Evolutionary conservation across 2,329 filamentous ascomycete species (phyloP).

Genomic region (Emmonsia crescens): DNA sequence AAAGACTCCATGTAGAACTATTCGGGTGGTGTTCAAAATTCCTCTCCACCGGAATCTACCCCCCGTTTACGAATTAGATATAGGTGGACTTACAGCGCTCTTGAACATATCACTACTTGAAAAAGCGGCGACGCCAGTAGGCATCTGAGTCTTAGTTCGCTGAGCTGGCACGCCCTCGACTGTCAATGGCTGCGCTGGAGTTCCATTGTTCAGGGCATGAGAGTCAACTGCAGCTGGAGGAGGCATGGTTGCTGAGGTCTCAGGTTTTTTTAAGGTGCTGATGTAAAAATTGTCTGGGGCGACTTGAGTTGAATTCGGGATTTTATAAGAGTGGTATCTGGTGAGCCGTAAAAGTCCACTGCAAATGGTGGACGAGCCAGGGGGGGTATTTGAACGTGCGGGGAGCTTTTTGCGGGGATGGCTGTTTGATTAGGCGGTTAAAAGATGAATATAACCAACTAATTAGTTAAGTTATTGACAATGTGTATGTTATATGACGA

Average conservation of each 20-base stretch:
- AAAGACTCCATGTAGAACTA: too few species aligned
- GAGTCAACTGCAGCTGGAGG: conserved; percentile 2
- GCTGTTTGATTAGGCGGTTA: too few species aligned
- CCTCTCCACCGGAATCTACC: neutral
- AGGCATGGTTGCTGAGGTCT: neutral
- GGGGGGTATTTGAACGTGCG: neutral
- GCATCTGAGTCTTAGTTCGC: conserved; percentile 60
- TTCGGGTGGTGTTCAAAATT: neutral
- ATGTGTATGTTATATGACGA: too few species aligned
- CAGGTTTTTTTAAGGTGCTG: neutral
- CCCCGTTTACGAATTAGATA: neutral
- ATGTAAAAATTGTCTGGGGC: neutral
- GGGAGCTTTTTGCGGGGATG: neutral
- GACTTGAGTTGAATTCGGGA: neutral
- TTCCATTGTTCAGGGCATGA: neutral
- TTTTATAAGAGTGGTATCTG: neutral
- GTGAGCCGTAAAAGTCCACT: neutral
- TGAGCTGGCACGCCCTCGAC: conserved; percentile 56
- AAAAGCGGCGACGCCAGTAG: conserved; percentile 64
- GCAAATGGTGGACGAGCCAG: neutral
- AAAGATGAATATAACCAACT: neutral
- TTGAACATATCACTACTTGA: conserved; percentile 79
- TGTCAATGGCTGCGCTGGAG: conserved; percentile 36
- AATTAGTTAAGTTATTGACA: neutral
- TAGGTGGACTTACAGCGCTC: conserved; percentile 44